Evolutionary conservation across 2,329 filamentous ascomycete species (phyloP), one percentile per base, ranked within the genome.

Genomic region (Colletotrichum brevisporum): DNA sequence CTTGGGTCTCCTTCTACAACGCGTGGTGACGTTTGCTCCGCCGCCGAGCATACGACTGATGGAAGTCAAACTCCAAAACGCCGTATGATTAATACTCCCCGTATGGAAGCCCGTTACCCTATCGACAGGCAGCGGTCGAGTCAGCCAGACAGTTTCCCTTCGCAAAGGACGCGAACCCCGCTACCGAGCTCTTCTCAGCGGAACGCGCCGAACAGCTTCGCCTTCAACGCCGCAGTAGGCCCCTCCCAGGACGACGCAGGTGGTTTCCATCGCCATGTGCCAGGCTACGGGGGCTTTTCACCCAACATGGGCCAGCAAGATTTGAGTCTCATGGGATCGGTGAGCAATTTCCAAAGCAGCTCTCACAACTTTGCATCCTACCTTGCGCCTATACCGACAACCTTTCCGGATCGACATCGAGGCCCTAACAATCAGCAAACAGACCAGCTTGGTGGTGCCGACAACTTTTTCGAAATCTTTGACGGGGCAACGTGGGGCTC

Each of bases 401-500:
- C 39, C 18, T 63, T 67, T 21, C 67, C 67, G 10, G 58, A 70
- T 18, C 59, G 67, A 24, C 45, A 54, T 4, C 13, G 36, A 9
- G 21, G 24, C 5, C 6, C 4, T 8, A n/a, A 4, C 2, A n/a
- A 21, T 13, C 41, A 53, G 16, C 39, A 26, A 18, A 5, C 51
- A 8, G 51, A 61, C 6, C 53, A 53, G 13, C 6, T 39, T 15
- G 55, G 39, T 4, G 41, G 24, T 10, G 13, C 15, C 3, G 41
- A 59, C 0, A 60, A 27, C 16, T 21, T 70, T 9, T 61, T 71
- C 10, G 67, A 71, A 10, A 57, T 71, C 4, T 71, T 71, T 36
- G 69, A 70, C 24, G 67, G 61, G 31, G 69, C 61, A 4, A 70
- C 62, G 5, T 70, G 62, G 62, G 67, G 67, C 10, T 71, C 58